phyloP scores from a whole-genome alignment of 2,329 filamentous ascomycete genomes.

The Periconia macrospinosa region DNA sequence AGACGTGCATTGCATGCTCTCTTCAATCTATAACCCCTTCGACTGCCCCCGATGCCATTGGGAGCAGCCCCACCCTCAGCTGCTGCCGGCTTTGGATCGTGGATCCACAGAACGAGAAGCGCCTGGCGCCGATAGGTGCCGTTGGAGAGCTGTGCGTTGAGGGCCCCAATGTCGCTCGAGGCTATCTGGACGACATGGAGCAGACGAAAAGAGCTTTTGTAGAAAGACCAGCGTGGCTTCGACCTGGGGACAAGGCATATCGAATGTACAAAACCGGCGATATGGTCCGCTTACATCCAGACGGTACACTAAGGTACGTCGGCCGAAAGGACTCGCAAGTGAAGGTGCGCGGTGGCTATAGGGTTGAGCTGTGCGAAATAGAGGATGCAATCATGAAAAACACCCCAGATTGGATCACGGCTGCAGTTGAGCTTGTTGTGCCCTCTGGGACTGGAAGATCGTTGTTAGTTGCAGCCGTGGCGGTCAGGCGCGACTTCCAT shows the following conservation, averaged over 20 bases:
- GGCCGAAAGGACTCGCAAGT: conserved; percentile 34
- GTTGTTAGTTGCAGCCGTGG: no score
- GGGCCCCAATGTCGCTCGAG: conserved; percentile 19
- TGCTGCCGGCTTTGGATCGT: no score
- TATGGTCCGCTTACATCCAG: conserved; percentile 13
- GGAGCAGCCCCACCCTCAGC: no score
- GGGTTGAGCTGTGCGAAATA: conserved; percentile 33
- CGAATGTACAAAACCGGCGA: conserved; percentile 27
- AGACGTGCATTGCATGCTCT: no score
- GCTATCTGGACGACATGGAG: conserved; percentile 23
- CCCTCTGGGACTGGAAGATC: conserved; percentile 5
- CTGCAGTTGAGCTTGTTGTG: not conserved
- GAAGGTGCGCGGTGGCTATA: conserved; percentile 30
- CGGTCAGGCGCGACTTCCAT: no score
- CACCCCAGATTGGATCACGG: not conserved
- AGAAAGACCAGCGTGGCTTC: no score
- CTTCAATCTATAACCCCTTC: no score
- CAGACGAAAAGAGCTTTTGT: conserved; percentile 19
- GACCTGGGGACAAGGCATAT: not conserved
- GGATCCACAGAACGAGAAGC: not conserved
- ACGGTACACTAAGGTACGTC: conserved; percentile 22
- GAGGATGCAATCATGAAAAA: conserved; percentile 3
- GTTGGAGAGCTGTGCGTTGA: conserved; percentile 28
- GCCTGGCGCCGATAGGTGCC: conserved; percentile 16
- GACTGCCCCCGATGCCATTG: no score